These are phyloP conservation scores for Sphaerulina vaccinii DNA, from an alignment of 2,329 filamentous ascomycete species.

Conservation along the genomic window DNA sequence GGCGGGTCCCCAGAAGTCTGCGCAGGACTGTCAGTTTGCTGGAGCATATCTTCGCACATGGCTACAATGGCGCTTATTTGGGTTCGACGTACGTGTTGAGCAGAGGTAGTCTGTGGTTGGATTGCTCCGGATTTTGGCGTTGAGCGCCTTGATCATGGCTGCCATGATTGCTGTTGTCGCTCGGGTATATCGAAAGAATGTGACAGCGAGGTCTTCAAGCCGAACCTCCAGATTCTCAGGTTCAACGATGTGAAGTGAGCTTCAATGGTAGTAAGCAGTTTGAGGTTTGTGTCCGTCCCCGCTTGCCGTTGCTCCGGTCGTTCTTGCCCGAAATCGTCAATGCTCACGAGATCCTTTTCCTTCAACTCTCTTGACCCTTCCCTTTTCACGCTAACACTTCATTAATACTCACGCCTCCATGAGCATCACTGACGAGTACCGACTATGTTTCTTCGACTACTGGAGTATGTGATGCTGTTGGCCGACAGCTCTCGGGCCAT, in stretches of 20 bases:
- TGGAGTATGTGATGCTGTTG: too few species aligned
- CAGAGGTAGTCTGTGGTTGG: constrained; percentile 53
- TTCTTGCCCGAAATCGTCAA: background rate
- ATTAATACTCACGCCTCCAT: background rate
- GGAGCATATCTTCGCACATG: too few species aligned
- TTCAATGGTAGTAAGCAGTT: background rate
- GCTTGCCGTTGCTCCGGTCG: background rate
- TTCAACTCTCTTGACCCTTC: background rate
- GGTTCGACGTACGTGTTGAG: constrained; percentile 51
- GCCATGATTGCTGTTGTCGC: constrained; percentile 43
- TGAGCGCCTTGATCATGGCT: constrained; percentile 54
- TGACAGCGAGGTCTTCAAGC: background rate
- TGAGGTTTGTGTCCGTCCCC: background rate
- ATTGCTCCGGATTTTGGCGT: constrained; percentile 52
- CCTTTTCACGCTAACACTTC: background rate
- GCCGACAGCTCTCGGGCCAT: too few species aligned
- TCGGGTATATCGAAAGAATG: background rate
- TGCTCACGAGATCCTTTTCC: background rate
- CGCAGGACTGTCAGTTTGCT: background rate
- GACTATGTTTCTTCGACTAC: too few species aligned
- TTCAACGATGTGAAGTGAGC: background rate
- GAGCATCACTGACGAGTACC: too few species aligned
- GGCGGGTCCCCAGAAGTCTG: constrained; percentile 52
- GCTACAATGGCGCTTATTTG: too few species aligned
- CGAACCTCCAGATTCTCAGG: background rate